Base-by-base conservation (phyloP, 1,284 basidiomycete genomes). In the Meira miltonrushii region DNA sequence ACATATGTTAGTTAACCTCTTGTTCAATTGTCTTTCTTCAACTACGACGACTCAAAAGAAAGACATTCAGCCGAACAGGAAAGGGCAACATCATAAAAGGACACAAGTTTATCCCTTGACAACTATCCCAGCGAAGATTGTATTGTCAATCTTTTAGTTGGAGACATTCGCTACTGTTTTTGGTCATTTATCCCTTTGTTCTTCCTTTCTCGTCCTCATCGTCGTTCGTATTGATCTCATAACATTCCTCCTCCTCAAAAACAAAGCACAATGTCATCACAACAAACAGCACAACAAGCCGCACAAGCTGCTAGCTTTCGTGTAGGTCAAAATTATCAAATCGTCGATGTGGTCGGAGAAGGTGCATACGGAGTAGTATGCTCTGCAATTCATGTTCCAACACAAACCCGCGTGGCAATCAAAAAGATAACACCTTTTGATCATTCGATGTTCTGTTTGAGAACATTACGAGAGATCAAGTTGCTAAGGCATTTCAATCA, bases 291-390 rank as follows among this genome's bases (percentile, higher is more conserved):
- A 48, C 50, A 53, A 23, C 37, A 41, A 19, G 55, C 55, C 17
- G 55, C 55, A 25, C 58, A 55, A 25, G 21, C n/a, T 15, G 58
- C 58, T 10, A 25, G 38, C 11, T 59, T 59, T 48, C 44, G 55
- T 15, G 48, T 75, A 9, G 72, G 72, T 53, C 64, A 66, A 48
- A 64, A 64, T 11, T 78, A 78, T 67, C 67, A 68, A 39, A 71
- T 81, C 5, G 77, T 79, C 49, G 76, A 80, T 63, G 75, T 79
- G 2, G 79, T 81, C n/a, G 80, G 80, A 37, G 80, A 81, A 57
- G 80, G 80, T 10, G 80, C 80, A 21, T 81, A 81, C 60, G 80
- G 80, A 28, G 76, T 80, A 5, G 80, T 80, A 23, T 79, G 79
- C 65, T 74, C 74, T 9, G 79, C 79, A 15, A 68, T 79, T 28